phyloP scores from a whole-genome alignment of 2,329 filamentous ascomycete species.

The Aspergillus ochraceoroseus region DNA sequence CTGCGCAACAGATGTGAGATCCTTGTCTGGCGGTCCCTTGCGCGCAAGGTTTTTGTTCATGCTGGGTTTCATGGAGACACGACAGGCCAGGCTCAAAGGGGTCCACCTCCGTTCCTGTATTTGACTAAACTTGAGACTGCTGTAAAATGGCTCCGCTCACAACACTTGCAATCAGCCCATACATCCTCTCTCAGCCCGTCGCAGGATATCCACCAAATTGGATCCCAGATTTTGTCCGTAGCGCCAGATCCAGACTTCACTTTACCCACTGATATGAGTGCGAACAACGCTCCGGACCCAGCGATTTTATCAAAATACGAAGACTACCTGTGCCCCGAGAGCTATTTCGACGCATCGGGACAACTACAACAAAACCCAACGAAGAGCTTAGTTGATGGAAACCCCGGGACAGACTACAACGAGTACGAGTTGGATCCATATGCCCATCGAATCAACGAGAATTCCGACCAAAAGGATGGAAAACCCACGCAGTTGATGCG shows the following conservation, averaged over 20 bases:
- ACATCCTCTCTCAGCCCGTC: no score
- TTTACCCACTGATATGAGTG: slow-evolving; percentile 17
- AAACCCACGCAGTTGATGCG: slow-evolving; percentile 45
- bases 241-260: slow-evolving; percentile 34
- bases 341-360: slow-evolving; percentile 35
- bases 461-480: slow-evolving; percentile 18
- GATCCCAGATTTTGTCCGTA: slow-evolving; percentile 31
- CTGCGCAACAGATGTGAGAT: slow-evolving; percentile 73
- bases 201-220: slow-evolving; percentile 16
- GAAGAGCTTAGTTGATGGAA: slow-evolving; percentile 26
- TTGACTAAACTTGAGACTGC: slow-evolving; percentile 62
- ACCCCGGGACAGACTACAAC: slow-evolving; percentile 32
- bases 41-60: slow-evolving; percentile 70
- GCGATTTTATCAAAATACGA: slow-evolving; percentile 28
- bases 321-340: slow-evolving; percentile 35
- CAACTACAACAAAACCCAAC: slow-evolving; percentile 25
- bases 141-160: slow-evolving; percentile 58
- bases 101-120: slow-evolving; percentile 66
- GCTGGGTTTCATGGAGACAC: slow-evolving; percentile 64
- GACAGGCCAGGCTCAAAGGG: slow-evolving; percentile 40
- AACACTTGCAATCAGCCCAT: slow-evolving; percentile 19
- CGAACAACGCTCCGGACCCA: slow-evolving; percentile 10
- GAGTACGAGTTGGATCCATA: slow-evolving; percentile 56
- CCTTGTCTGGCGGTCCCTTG: slow-evolving; percentile 76
- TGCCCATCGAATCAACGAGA: slow-evolving; percentile 34